A percentile compares a stretch with the other conserved stretches of the same genome.
Evolutionary conservation across 345 rosid species (phyloP).

Genomic region (Camelina laxa): DNA sequence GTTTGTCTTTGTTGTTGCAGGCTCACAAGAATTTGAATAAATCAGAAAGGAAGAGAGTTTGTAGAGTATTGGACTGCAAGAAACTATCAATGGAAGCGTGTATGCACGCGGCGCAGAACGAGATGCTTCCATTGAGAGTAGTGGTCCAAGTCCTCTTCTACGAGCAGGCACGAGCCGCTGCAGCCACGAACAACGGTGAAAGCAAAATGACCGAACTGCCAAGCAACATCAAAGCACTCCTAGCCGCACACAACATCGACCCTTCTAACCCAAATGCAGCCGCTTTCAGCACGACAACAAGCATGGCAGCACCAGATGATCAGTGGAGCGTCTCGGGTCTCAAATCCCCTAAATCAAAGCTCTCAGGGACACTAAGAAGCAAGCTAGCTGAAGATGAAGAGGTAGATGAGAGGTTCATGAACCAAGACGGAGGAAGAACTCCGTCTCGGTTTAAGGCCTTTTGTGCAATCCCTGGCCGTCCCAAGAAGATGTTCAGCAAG

Average conservation of each 20-base stretch:
- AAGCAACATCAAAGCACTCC: conserved; percentile 81
- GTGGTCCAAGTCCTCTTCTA: conserved; percentile 97
- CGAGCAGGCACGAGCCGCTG: conserved; percentile 89
- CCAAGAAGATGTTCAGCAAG: conserved; percentile 68
- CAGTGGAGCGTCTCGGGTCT: conserved; percentile 96
- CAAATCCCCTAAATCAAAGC: conserved; percentile 72
- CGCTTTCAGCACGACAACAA: conserved; percentile 69
- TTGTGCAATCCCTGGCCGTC: conserved; percentile 73
- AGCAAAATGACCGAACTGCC: conserved; percentile 80
- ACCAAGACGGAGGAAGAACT: conserved; percentile 63
- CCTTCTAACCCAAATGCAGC: conserved; percentile 68
- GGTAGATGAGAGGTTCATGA: conserved; percentile 60
- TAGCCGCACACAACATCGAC: conserved; percentile 72
- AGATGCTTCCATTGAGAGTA: conserved; percentile 83
- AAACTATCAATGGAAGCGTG: conserved; percentile 94
- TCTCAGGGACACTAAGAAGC: conserved; percentile 73
- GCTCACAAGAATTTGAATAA: conserved; percentile 83
- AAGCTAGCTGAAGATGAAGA: conserved; percentile 83
- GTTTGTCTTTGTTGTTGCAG: conserved; percentile 42
- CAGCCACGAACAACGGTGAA: conserved; percentile 46
- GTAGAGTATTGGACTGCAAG: conserved; percentile 89
- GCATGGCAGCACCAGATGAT: conserved; percentile 65
- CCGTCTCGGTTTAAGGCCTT: conserved; percentile 72
- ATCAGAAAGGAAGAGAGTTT: conserved; percentile 81
- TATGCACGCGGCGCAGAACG: conserved; percentile 98